phyloP scores from a whole-genome alignment of 2,329 filamentous ascomycete genomes.

The Exserohilum rostratum region DNA sequence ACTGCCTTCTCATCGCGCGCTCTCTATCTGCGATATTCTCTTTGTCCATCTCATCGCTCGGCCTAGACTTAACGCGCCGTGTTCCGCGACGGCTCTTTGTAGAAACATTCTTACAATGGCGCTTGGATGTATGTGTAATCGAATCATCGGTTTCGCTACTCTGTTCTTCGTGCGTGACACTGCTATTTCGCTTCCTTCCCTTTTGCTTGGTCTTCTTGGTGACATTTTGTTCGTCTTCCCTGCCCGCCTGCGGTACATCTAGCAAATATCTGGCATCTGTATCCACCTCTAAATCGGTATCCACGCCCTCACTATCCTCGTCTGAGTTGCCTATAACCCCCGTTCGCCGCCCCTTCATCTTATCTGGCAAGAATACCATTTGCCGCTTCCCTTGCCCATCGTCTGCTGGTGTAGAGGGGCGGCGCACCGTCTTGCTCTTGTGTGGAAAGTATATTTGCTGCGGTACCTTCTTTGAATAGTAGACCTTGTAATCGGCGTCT shows the following conservation, averaged over 20 bases:
- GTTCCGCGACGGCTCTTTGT: slow-evolving; percentile 8
- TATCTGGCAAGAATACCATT: slow-evolving; percentile 38
- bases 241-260: background rate
- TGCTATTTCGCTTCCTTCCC: slow-evolving; percentile 26
- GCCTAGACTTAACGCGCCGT: slow-evolving; percentile 2
- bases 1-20: slow-evolving; percentile 35
- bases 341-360: slow-evolving; percentile 23
- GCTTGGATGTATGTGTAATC: slow-evolving; percentile 22
- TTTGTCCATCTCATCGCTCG: slow-evolving; percentile 7
- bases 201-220: slow-evolving; percentile 4
- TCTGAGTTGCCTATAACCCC: slow-evolving; percentile 21
- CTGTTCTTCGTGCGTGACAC: slow-evolving; percentile 9
- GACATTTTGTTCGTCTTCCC: slow-evolving; percentile 1
- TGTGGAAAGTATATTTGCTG: slow-evolving; percentile 40
- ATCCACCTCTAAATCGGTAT: slow-evolving; percentile 11
- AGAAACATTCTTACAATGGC: slow-evolving; percentile 17
- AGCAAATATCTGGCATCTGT: slow-evolving; percentile 1
- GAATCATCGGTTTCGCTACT: slow-evolving; percentile 12
- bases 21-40: slow-evolving; percentile 2
- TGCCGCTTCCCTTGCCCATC: slow-evolving; percentile 33
- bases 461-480: slow-evolving; percentile 40
- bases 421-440: slow-evolving; percentile 35
- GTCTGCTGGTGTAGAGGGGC: slow-evolving; percentile 15
- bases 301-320: slow-evolving; percentile 15
- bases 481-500: slow-evolving; percentile 33